A percentile compares a stretch with the other conserved stretches of the same genome.
Conservation (phyloP, 768 basidiomycete species). For the Gautieria morchelliformis region DNA sequence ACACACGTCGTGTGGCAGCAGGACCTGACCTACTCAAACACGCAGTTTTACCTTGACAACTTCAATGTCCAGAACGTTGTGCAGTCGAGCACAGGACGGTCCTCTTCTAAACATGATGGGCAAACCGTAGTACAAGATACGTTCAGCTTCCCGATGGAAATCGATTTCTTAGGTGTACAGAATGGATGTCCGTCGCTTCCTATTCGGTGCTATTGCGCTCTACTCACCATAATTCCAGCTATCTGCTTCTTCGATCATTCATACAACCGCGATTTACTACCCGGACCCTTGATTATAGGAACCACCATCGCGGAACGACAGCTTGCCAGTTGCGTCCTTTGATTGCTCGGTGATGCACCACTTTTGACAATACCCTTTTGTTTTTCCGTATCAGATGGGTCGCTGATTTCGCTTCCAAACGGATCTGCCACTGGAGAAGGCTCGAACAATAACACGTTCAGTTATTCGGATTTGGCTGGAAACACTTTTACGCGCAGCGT, state of each 20-base stretch:
- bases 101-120: constrained; percentile 40
- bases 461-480: constrained; percentile 45
- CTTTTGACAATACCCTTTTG: background rate
- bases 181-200: constrained; percentile 22
- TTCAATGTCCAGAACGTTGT: constrained; percentile 37
- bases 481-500: constrained; percentile 58
- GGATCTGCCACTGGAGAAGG: constrained; percentile 55
- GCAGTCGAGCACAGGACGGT: constrained; percentile 40
- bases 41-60: constrained; percentile 49
- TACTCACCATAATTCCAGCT: constrained; percentile 25
- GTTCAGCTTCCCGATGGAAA: constrained; percentile 44
- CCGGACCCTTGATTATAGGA: constrained; percentile 47
- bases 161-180: constrained; percentile 28
- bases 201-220: background rate
- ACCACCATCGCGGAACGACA: constrained; percentile 54
- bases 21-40: constrained; percentile 47
- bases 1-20: constrained; percentile 57
- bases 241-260: constrained; percentile 53
- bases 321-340: constrained; percentile 34
- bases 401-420: constrained; percentile 31
- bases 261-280: constrained; percentile 48
- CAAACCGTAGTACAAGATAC: constrained; percentile 33
- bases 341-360: background rate
- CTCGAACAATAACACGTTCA: constrained; percentile 59
- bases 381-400: constrained; percentile 31